Conservation (phyloP, 2,329 filamentous ascomycete genomes). For the Exophiala oligosperma region DNA sequence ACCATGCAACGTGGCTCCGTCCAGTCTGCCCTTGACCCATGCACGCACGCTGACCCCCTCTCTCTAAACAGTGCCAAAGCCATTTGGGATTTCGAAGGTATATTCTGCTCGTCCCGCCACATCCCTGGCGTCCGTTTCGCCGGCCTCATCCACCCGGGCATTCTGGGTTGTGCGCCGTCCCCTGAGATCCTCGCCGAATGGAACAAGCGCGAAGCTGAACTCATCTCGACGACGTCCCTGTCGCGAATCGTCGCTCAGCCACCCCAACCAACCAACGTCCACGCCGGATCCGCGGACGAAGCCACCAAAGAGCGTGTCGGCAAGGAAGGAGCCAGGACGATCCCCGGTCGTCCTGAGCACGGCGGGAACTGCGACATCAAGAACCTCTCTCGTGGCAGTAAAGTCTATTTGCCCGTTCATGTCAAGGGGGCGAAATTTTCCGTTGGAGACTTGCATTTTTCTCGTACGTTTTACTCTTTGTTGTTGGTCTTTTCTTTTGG, state of each 20-base stretch:
- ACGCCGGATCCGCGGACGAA: slow-evolving; percentile 65
- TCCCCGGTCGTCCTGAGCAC: slow-evolving; percentile 81
- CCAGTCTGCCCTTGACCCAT: not conserved
- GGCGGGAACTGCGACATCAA: slow-evolving; percentile 93
- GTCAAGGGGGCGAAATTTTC: slow-evolving; percentile 83
- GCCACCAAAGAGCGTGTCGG: slow-evolving; percentile 67
- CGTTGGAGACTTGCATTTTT: slow-evolving; percentile 86
- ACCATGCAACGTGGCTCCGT: not conserved
- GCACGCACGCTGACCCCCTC: not conserved
- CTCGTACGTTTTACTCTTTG: slow-evolving; percentile 45
- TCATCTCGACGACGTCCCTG: slow-evolving; percentile 68
- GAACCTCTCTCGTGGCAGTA: slow-evolving; percentile 74
- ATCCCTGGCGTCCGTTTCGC: slow-evolving; percentile 85
- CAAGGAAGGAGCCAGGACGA: slow-evolving; percentile 77
- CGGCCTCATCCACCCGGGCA: slow-evolving; percentile 87
- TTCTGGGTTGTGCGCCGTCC: slow-evolving; percentile 85
- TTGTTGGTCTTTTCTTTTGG: too few relatives aligned
- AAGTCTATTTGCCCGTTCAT: slow-evolving; percentile 85
- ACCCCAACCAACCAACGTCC: slow-evolving; percentile 69
- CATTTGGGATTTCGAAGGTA: slow-evolving; percentile 76
- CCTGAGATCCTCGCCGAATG: slow-evolving; percentile 74
- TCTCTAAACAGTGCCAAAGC: slow-evolving; percentile 58
- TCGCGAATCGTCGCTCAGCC: slow-evolving; percentile 74
- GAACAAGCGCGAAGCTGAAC: slow-evolving; percentile 79
- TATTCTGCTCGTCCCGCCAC: slow-evolving; percentile 81